A percentile compares a stretch with the other conserved stretches of the same genome.
phyloP scores from a whole-genome alignment of 345 rosid species.

The Melastoma malabathricum region DNA sequence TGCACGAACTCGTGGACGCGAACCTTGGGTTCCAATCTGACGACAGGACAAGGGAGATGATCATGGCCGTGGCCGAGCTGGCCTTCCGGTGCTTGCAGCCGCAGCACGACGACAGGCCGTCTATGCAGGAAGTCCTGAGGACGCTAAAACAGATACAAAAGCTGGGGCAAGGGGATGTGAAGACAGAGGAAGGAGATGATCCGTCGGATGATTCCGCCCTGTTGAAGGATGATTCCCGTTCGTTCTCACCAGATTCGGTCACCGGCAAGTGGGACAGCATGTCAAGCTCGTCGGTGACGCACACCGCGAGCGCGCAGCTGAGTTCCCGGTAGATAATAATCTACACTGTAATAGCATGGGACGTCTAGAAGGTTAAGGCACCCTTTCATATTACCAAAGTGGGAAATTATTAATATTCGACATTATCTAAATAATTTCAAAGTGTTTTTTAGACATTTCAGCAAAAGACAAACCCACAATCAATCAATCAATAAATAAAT shows the following conservation, averaged over 20 bases:
- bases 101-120: conserved; percentile 60
- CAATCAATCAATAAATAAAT: too few relatives aligned
- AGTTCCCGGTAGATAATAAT: background rate
- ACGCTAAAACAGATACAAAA: conserved; percentile 31
- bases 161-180: conserved; percentile 8
- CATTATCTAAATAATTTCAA: too few relatives aligned
- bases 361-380: too few relatives aligned
- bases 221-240: conserved; percentile 23
- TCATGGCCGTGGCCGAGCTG: conserved; percentile 62
- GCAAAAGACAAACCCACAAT: too few relatives aligned
- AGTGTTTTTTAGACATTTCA: too few relatives aligned
- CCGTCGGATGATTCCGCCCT: conserved; percentile 24
- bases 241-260: conserved; percentile 41
- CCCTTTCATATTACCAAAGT: too few relatives aligned
- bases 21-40: conserved; percentile 62
- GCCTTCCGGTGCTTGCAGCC: conserved; percentile 72
- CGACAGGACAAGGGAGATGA: conserved; percentile 24
- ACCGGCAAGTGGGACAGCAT: conserved; percentile 36
- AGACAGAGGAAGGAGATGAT: conserved; percentile 14
- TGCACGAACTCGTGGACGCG: conserved; percentile 61
- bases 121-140: conserved; percentile 41
- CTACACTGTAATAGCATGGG: too few relatives aligned
- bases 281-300: conserved; percentile 10
- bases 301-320: conserved; percentile 12
- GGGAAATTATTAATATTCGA: too few relatives aligned